Base-by-base conservation (phyloP, 495 filamentous ascomycete species). In the Hapsidospora chrysogenum region DNA sequence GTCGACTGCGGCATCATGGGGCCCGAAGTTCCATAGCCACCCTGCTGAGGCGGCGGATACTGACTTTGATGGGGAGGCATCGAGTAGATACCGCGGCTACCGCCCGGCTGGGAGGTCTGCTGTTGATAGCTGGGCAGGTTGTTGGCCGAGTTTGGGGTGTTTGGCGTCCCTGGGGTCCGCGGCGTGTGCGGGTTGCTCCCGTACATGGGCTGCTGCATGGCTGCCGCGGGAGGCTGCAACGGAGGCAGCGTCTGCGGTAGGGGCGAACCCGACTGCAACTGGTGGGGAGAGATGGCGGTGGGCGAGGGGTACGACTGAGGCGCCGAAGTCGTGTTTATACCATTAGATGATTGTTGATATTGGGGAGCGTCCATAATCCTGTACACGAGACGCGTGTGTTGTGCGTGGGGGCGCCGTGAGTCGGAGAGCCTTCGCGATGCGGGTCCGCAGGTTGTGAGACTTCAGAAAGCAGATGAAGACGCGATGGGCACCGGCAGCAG, bases 211-310 rank as follows among this genome's bases (percentile, higher is more conserved):
- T n/a, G 23, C 46, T 69, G 63, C 67, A 79, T 78, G 51, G 66
- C 68, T 44, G 66, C 59, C 47, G 65, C 59, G 53, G 70, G 72
- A 38, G 71, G 67, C 54, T 81, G 75, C 36, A 81, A 59, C 23
- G 76, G 76, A 29, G 76, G 76, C 47, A 81, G 61, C n/a, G 75
- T 80, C 51, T 80, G 74, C 43, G 71, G 59, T 51, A 72, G 68
- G 27, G 63, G 59, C 23, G 64, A 60, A 35, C 60, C 54, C 48
- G 74, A 65, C 53, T 75, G 71, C 39, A 64, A 61, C 50, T 74
- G 70, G 40, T 73, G 72, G 46, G 68, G 68, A 32, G 72, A 46
- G 42, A 60, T 64, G 36, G 65, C 67, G 37, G 68, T 68, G n/a
- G 66, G 64, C 46, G 66, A 56, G 17, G 50, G 50, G 39, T 56